Evolutionary conservation across 192 early-diverging fungal genomes (phyloP), one percentile per base, ranked within the genome.

Genomic region (Coemansia sp.): DNA sequence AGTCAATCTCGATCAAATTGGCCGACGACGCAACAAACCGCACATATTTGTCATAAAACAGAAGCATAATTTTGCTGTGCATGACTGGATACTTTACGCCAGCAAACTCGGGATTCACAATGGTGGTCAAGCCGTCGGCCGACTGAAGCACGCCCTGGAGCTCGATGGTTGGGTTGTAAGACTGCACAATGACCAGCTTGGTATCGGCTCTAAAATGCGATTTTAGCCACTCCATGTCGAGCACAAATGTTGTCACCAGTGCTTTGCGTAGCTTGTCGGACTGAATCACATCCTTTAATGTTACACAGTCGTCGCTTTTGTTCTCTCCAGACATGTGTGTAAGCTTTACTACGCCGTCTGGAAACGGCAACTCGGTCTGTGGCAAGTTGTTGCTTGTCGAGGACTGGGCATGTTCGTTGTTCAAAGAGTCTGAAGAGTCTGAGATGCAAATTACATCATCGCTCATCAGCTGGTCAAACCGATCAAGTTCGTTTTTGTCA

Each of bases 31-130:
- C 74, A 0, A 87, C 87, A 1, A 90, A 84, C 1, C 88, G 75
- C 54, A 85, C 58, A 50, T 83, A 85, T 1, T 51, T 63, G 14
- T 75, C 66, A 39, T 85, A 83, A 29, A 87, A 90, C 10, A 90
- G 38, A 6, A 90, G 63, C 88, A 90, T 88, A 0, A 88, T 21
- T 57, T 87, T 90, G 23, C 82, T 72, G 63, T 90, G 88, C 65
- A 88, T 86, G 3, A 77, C 69, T 1, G 87, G 86, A 39, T 68
- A 83, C 19, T 48, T 57, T 10, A 75, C 71, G 11, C 65, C 58
- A 22, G 53, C 74, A 54, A 87, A 67, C 3, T 72, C 79, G 16
- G 87, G 86, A 47, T 84, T 74, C 11, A 90, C 65, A 39, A 70
- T 68, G 14, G 55, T 78, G 4, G 65, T 37, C 1, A 29, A 59